A percentile compares a stretch with the other conserved stretches of the same genome.
Conservation (phyloP, 2,329 filamentous ascomycete genomes). For the Nemania serpens region DNA sequence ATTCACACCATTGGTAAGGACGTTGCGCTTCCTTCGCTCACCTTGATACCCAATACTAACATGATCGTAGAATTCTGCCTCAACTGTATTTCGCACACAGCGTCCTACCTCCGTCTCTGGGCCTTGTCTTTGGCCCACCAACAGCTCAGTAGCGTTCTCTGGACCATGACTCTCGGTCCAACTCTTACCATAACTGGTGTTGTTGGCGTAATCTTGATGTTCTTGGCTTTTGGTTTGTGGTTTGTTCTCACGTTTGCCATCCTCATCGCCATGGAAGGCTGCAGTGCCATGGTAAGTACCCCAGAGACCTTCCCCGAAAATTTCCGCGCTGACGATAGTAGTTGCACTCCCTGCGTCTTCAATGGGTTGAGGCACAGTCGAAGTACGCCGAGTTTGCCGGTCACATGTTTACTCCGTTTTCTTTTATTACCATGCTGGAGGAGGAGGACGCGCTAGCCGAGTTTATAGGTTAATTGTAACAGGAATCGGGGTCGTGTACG, state of each 20-base stretch:
- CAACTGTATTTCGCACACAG: conserved; percentile 98
- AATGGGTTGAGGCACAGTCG: conserved; percentile 87
- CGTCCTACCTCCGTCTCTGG: conserved; percentile 98
- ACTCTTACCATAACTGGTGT: conserved; percentile 71
- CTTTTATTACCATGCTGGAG: conserved; percentile 73
- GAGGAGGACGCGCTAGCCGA: conserved; percentile 60
- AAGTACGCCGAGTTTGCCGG: conserved; percentile 84
- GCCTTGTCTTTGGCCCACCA: conserved; percentile 96
- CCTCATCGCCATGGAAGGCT: conserved; percentile 81
- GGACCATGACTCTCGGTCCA: conserved; percentile 89
- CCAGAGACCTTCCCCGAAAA: not conserved
- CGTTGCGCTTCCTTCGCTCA: not conserved
- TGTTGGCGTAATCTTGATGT: conserved; percentile 77
- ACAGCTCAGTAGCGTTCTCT: conserved; percentile 93
- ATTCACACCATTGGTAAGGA: conserved; percentile 94
- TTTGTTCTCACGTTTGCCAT: conserved; percentile 81
- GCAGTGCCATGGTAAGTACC: conserved; percentile 68
- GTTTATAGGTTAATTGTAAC: conserved; percentile 41
- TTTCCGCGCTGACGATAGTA: conserved; percentile 29
- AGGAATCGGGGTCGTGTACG: conserved; percentile 23
- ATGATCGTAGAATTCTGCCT: conserved; percentile 81
- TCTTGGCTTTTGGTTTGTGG: conserved; percentile 85
- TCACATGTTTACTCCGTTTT: conserved; percentile 77
- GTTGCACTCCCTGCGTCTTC: conserved; percentile 75
- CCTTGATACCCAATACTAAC: not conserved